A percentile compares a stretch with the other conserved stretches of the same genome.
These are phyloP conservation scores for Onygenales sp. DNA, from an alignment of 2,329 filamentous ascomycete species.

Conservation along the genomic window DNA sequence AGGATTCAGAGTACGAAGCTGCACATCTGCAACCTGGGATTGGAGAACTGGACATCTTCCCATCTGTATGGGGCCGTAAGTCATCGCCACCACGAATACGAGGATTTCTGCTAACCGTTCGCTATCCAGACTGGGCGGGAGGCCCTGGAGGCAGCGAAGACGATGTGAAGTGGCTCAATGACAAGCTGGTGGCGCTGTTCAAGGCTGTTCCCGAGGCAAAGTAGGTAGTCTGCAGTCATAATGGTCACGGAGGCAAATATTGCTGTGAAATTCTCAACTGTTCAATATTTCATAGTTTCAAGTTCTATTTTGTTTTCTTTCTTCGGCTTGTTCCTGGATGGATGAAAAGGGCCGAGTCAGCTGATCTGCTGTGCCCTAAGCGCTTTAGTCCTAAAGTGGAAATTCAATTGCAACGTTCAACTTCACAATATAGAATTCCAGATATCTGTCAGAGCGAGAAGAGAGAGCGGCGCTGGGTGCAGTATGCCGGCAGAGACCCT, in stretches of 20 bases:
- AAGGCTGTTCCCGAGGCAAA: constrained; percentile 13
- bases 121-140: constrained; percentile 46
- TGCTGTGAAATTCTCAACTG: neutral
- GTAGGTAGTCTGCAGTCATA: neutral
- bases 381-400: too few species aligned
- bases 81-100: constrained; percentile 6
- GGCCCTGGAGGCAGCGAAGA: constrained; percentile 62
- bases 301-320: neutral
- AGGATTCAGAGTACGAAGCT: constrained; percentile 69
- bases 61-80: constrained; percentile 57
- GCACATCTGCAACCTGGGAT: constrained; percentile 50
- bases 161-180: constrained; percentile 64
- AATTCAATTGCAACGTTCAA: too few species aligned
- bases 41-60: constrained; percentile 45
- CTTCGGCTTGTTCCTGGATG: neutral
- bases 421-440: too few species aligned
- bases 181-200: constrained; percentile 48
- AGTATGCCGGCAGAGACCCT: too few species aligned
- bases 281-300: neutral
- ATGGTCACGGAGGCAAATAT: neutral
- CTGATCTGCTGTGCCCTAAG: too few species aligned
- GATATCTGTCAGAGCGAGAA: too few species aligned
- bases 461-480: too few species aligned
- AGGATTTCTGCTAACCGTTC: constrained; percentile 9
- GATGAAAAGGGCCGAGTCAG: neutral